phyloP scores from a whole-genome alignment of 345 rosid species.

The Linum usitatissimum region DNA sequence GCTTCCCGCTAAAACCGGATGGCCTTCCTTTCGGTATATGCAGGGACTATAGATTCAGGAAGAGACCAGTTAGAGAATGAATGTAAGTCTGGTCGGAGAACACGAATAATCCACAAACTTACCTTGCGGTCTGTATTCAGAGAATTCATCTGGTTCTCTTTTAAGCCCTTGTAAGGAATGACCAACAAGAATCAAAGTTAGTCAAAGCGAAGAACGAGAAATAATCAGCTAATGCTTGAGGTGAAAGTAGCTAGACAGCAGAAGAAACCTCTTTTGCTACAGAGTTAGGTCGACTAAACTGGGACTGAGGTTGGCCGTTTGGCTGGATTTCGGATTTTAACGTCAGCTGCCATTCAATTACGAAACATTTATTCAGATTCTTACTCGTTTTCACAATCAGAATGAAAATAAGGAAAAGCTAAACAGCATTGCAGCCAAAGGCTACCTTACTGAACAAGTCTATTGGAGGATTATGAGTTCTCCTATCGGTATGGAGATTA shows the following conservation, averaged over 20 bases:
- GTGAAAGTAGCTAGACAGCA: neutral
- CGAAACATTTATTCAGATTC: neutral
- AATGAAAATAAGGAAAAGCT: neutral
- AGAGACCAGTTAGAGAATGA: neutral
- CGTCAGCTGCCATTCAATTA: slow-evolving; percentile 41
- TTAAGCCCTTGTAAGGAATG: slow-evolving; percentile 57
- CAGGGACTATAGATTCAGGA: slow-evolving; percentile 21
- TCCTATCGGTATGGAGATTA: slow-evolving; percentile 52
- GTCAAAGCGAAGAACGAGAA: slow-evolving; percentile 1
- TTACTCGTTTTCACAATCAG: neutral
- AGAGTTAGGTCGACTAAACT: slow-evolving; percentile 26
- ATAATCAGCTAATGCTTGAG: neutral
- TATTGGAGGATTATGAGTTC: slow-evolving; percentile 47
- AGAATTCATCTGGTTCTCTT: slow-evolving; percentile 65
- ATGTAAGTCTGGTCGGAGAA: too few relatives aligned
- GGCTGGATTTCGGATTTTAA: slow-evolving; percentile 48
- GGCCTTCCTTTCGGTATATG: slow-evolving; percentile 27
- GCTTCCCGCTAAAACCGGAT: slow-evolving; percentile 26
- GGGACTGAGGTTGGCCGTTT: slow-evolving; percentile 31
- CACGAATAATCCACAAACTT: neutral
- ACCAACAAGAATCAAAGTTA: slow-evolving; percentile 19
- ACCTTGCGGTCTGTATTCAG: slow-evolving; percentile 59
- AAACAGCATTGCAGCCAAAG: neutral
- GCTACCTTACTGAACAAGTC: slow-evolving; percentile 89
- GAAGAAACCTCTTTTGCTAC: slow-evolving; percentile 40